Base-by-base conservation (phyloP, 495 filamentous ascomycete genomes). In the Gamarada debralockiae region DNA sequence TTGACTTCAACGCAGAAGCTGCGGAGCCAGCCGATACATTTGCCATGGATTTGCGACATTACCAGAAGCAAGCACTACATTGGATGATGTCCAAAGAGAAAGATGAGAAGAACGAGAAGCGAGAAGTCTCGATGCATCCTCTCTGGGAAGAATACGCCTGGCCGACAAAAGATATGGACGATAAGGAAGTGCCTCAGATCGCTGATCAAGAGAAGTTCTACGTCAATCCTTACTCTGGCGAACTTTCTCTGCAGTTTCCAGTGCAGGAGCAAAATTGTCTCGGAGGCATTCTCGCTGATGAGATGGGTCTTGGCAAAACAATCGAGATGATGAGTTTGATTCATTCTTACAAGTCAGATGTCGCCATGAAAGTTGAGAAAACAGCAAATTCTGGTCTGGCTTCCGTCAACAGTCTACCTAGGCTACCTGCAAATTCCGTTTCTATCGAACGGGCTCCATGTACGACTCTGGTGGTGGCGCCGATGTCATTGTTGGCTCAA, bases 11-110 rank as follows among this genome's bases (percentile, higher is more conserved):
- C 62, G 95, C 92, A 20, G 91, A 92, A 2, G 83, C 86, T 65
- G 82, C 87, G 12, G 82, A 95, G 56, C 92, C 93, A 21, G 80
- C 89, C 10, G 73, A 83, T 7, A 88, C 82, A 1, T 98, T 98
- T 66, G 74, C 73, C 8, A 83, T 98, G 82, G 72, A 83, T 52
- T 73, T 98, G 18, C 83, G 95, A 1, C 92, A 90, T 21, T 98
- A 98, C 59, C 93, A 98, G 67, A 95, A 87, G 60, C 93, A 98
- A 68, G 89, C 95, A 6, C 72, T 98, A 18, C 73, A 96, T 64
- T 97, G 93, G 93, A 95, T 98, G 86, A 70, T 97, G 39, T 79
- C 83, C 4, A 98, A 98, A 63, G 93, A 98, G 68, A 91, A 80
- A 61, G 81, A 95, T 48, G 79, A 85, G 47, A 82, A 81, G 49